phyloP scores from a whole-genome alignment of 176 grass and related monocot species.

The Triticum urartu region DNA sequence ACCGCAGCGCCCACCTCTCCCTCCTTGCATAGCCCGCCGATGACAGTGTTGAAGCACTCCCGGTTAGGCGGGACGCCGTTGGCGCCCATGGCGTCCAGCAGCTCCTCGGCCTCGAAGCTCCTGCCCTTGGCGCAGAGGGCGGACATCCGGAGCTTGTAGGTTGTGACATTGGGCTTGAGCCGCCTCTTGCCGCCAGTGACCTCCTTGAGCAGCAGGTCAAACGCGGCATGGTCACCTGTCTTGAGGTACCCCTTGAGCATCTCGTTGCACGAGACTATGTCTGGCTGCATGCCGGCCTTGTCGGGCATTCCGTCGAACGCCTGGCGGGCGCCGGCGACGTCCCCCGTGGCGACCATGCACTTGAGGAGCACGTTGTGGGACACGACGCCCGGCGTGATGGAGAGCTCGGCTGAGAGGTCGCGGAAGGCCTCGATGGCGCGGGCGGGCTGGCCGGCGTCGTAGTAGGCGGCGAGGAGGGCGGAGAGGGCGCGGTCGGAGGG shows the following conservation, averaged over 20 bases:
- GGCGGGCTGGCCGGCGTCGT: slow-evolving; percentile 58
- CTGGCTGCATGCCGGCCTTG: slow-evolving; percentile 34
- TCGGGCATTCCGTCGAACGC: slow-evolving; percentile 68
- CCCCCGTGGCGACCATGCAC: slow-evolving; percentile 21
- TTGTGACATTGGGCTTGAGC: slow-evolving; percentile 47
- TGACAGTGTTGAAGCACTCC: slow-evolving; percentile 53
- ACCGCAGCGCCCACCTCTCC: slow-evolving; percentile 51
- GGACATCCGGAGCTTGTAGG: slow-evolving; percentile 70
- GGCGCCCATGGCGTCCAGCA: slow-evolving; percentile 51
- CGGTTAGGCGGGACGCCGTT: slow-evolving; percentile 46
- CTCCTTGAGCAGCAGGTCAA: slow-evolving; percentile 52
- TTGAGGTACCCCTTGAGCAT: slow-evolving; percentile 64
- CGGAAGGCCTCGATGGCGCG: slow-evolving; percentile 48
- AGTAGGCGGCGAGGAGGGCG: slow-evolving; percentile 67
- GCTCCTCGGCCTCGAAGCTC: slow-evolving; percentile 59
- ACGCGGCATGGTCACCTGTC: slow-evolving; percentile 31
- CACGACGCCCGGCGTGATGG: slow-evolving; percentile 43
- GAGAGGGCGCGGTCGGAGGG: slow-evolving; percentile 62
- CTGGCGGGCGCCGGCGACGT: slow-evolving; percentile 21
- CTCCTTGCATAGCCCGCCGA: slow-evolving; percentile 53
- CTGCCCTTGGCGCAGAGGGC: slow-evolving; percentile 48
- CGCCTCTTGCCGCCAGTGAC: background rate
- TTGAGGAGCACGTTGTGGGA: slow-evolving; percentile 68
- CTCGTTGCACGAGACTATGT: slow-evolving; percentile 82
- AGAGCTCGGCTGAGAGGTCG: slow-evolving; percentile 38